These are phyloP conservation scores for Daldinia grandis DNA, from an alignment of 495 filamentous ascomycete species.

Conservation along the genomic window DNA sequence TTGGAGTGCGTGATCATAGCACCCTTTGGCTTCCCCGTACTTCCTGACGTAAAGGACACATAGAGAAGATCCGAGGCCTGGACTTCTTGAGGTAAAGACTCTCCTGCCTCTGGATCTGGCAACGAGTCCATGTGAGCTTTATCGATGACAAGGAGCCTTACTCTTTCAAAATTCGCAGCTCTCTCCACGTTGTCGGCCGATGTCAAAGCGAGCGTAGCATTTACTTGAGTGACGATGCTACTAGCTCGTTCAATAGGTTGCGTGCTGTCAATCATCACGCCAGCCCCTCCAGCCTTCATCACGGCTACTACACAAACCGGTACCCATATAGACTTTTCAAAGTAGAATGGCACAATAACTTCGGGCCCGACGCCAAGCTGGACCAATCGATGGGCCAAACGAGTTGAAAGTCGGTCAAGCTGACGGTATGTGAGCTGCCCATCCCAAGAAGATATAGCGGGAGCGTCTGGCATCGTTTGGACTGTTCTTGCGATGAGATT, in stretches of 20 bases:
- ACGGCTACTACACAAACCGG: background rate
- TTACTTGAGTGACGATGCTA: background rate
- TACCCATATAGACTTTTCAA: conserved; percentile 2
- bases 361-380: background rate
- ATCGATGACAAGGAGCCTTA: background rate
- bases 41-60: background rate
- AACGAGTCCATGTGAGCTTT: background rate
- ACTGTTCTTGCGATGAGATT: background rate
- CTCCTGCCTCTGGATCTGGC: background rate
- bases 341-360: background rate
- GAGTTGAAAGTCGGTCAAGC: background rate
- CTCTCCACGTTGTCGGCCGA: background rate
- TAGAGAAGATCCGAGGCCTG: background rate
- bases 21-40: background rate
- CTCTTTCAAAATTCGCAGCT: background rate
- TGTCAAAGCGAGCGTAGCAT: background rate
- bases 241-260: background rate
- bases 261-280: background rate
- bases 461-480: background rate
- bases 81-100: background rate
- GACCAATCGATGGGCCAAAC: background rate
- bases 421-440: background rate
- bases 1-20: background rate
- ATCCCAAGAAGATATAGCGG: background rate
- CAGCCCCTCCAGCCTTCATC: conserved; percentile 1